phyloP scores from a whole-genome alignment of 2,329 filamentous ascomycete species.

The Sporothrix protearum region DNA sequence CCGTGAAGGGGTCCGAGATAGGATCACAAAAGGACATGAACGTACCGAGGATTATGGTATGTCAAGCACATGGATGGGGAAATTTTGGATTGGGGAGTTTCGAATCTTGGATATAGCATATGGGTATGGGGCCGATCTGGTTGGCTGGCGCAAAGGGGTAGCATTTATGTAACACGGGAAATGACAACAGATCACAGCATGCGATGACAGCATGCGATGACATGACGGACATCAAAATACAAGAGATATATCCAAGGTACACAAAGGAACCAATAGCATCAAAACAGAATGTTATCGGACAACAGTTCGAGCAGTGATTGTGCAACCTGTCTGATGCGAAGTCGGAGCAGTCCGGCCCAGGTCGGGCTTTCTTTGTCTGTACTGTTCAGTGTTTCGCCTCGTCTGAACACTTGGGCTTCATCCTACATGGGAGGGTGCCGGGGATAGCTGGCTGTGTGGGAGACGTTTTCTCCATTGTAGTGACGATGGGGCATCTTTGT shows the following conservation, averaged over 20 bases:
- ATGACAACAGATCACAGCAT: neutral
- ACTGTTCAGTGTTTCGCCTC: neutral
- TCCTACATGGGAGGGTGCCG: neutral
- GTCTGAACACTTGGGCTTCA: neutral
- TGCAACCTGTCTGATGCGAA: neutral
- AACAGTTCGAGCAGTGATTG: neutral
- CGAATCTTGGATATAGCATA: neutral
- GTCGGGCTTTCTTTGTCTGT: neutral
- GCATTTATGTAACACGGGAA: neutral
- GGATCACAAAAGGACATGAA: neutral
- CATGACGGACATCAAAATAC: too few species aligned
- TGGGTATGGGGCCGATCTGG: neutral
- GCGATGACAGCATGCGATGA: neutral
- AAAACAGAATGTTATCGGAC: neutral
- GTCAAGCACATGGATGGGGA: neutral
- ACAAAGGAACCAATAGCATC: neutral
- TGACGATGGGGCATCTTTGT: neutral
- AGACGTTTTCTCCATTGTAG: neutral
- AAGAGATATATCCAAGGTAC: neutral
- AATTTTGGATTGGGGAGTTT: neutral
- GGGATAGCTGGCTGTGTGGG: neutral
- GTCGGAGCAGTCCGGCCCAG: neutral
- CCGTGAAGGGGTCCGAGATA: neutral
- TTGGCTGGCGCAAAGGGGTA: slow-evolving; percentile 1
- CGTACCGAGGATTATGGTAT: neutral